Base-by-base conservation (phyloP, 2,329 filamentous ascomycete species). In the Xylariaceae sp. region DNA sequence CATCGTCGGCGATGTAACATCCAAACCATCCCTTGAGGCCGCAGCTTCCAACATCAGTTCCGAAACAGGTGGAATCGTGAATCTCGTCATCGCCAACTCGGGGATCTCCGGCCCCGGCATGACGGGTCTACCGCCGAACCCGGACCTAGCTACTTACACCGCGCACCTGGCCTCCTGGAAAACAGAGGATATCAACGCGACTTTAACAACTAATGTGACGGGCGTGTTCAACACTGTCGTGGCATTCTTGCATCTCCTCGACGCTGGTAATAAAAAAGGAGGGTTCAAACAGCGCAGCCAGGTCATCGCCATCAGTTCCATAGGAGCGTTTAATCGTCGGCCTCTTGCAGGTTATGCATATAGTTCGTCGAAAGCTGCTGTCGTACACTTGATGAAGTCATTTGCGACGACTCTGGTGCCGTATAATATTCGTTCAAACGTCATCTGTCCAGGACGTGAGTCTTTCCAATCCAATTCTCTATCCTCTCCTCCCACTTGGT, bases 341-440 rank as follows among this genome's bases (percentile, higher is more conserved):
- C 67, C 77, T 0, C 74, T 82, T 46, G 75, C 78, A 21, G 82
- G 85, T 50, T 85, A 82, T 60, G 74, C 76, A 0, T 87, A 87
- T 65, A 82, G 82, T 45, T 72, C 78, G 1, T 80, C 77, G 44
- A 87, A 88, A 66, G 82, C 79, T 1, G 83, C 77, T 0, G 77
- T 80, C 0, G 77, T 81, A 2, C 82, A 86, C 54, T 62, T 87
- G 53, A 79, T 79, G 21, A 85, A 85, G 63, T 72, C 83, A 57
- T 74, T 87, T 62, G 76, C 76, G 6, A 79, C 80, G 17, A 74
- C 78, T 55, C 73, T 86, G 39, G 71, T 74, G 37, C 75, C 77
- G 45, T 72, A 75, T 19, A 67, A 71, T 1, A 71, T 87, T n/a
- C 66, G 61, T 8, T 48, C 49, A 11, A 60, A 61, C 40, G 49